Base-by-base conservation (phyloP, 805 yeast genomes). In the Blastobotrys robertii region DNA sequence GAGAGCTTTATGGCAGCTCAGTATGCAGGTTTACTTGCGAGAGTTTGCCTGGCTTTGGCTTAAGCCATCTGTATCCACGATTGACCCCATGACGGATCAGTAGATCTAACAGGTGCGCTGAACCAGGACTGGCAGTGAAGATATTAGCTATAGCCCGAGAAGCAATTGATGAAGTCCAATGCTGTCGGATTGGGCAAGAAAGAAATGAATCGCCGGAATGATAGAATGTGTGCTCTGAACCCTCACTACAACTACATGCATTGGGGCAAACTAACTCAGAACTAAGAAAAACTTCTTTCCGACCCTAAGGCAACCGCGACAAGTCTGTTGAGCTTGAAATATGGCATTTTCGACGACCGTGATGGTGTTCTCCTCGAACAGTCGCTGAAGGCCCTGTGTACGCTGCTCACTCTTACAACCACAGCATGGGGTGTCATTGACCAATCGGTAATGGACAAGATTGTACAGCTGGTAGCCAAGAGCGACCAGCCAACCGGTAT, bases 381-480 rank as follows among this genome's bases (percentile, higher is more conserved):
- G 34, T 41, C 45, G 33, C 38, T 51, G 33, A 43, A 42, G 39
- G 43, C 52, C 2, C 44, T 51, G 28, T 42, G 48, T 14, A 34
- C 41, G 29, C 43, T 51, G 33, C 41, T 51, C 4, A 34, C 38
- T 14, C 32, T 35, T 30, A 48, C 44, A 38, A 42, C 42, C 11
- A 38, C 50, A 8, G 50, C 55, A 2, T 51, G 53, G 55, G 41
- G 46, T 22, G 41, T 50, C 9, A 39, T 50, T 9, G 53, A 51
- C 28, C 52, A 50, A 39, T 40, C 46, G 9, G 36, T 51, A 8
- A 31, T 51, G 8, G 49, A 46, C 40, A 39, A 41, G 22, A 37
- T 51, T 13, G 43, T 42, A 4, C 34, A 31, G 37, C 35, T 47
- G 7, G 47, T 43, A 2, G 42, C 49, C 5, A 13, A 30, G 11